Evolutionary conservation across 2,329 filamentous ascomycete species (phyloP).

Genomic region (Parastagonospora avenae): DNA sequence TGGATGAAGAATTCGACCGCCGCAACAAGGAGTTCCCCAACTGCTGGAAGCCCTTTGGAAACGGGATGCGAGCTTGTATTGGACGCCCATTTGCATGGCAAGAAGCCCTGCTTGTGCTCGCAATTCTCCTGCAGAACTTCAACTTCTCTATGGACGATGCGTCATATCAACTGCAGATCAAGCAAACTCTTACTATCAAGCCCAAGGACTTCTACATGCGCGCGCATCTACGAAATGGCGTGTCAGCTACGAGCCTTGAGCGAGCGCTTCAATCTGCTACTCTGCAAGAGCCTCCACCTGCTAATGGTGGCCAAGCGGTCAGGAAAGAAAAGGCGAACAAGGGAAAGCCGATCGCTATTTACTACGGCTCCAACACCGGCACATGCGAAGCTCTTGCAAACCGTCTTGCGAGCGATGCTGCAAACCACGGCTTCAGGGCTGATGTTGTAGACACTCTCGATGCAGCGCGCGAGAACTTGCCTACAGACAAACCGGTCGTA

Average conservation of each 20-base stretch:
- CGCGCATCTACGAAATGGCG: constrained; percentile 38
- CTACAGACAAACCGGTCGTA: constrained; percentile 44
- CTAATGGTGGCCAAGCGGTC: constrained; percentile 6
- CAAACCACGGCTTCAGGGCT: constrained; percentile 44
- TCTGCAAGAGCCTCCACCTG: constrained; percentile 19
- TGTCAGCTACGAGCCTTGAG: constrained; percentile 40
- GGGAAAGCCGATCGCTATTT: constrained; percentile 42
- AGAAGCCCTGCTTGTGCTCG: constrained; percentile 54
- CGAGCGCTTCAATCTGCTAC: constrained; percentile 28
- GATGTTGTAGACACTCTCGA: constrained; percentile 45
- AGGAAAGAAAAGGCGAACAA: constrained; percentile 17
- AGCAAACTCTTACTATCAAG: constrained; percentile 54
- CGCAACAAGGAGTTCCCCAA: constrained; percentile 48
- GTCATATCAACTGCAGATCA: constrained; percentile 51
- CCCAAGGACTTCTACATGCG: constrained; percentile 49
- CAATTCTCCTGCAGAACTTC: constrained; percentile 53
- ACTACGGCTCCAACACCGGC: constrained; percentile 50
- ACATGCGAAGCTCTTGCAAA: constrained; percentile 51
- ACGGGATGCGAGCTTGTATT: constrained; percentile 59
- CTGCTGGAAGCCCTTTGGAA: constrained; percentile 61
- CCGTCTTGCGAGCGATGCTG: constrained; percentile 42
- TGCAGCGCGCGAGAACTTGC: constrained; percentile 38
- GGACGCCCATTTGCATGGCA: constrained; percentile 62
- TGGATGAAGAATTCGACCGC: constrained; percentile 49
- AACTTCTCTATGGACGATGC: constrained; percentile 52